phyloP scores from a whole-genome alignment of 345 rosid species.

The Psidium guajava region DNA sequence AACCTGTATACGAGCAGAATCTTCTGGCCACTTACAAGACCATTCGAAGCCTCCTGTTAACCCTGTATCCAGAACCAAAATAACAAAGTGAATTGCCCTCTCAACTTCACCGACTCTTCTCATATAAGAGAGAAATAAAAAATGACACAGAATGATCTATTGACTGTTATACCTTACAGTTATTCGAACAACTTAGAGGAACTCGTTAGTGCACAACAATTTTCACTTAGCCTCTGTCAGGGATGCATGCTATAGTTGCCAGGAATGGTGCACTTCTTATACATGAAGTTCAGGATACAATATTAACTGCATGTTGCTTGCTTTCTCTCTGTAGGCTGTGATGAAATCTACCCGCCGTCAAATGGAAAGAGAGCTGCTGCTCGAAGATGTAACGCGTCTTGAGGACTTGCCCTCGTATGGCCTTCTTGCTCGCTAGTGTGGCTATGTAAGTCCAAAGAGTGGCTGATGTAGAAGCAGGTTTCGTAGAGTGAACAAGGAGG shows the following conservation, averaged over 20 bases:
- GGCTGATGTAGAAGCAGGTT: constrained; percentile 11
- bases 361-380: constrained; percentile 79
- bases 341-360: constrained; percentile 85
- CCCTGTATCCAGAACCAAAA: not conserved
- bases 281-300: not conserved
- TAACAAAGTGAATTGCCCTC: not conserved
- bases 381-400: constrained; percentile 52
- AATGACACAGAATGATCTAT: not conserved
- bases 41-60: not conserved
- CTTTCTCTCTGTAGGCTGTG: constrained; percentile 30
- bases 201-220: not conserved
- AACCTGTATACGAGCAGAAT: not conserved
- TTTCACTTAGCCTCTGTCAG: not conserved
- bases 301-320: not conserved
- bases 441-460: constrained; percentile 8
- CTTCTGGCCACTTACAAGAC: not conserved
- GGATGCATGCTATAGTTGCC: not conserved
- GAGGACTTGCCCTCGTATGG: constrained; percentile 80
- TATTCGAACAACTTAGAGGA: not conserved
- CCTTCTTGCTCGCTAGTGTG: constrained; percentile 39
- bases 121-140: not conserved
- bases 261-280: not conserved
- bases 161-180: not conserved
- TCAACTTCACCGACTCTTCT: not conserved
- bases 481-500: constrained; percentile 1